Evolutionary conservation across 2,329 filamentous ascomycete genomes (phyloP), one percentile per base, ranked within the genome.

Genomic region (Ascochyta viciae-villosae): DNA sequence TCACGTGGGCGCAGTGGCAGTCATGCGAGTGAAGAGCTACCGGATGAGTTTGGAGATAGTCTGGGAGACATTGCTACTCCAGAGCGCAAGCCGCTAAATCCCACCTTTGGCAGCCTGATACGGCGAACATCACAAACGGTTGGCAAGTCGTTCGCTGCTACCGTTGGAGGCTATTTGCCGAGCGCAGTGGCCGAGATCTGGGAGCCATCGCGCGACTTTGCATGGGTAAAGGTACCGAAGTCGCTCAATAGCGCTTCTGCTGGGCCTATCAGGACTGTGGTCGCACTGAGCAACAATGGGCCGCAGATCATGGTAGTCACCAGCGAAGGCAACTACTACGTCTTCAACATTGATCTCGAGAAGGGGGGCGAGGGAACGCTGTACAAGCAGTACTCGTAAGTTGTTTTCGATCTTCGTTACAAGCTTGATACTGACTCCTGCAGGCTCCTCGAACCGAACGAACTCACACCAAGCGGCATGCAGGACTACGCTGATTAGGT

Each of bases 281-380:
- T 99, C 39, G 94, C 95, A 8, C 96, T 99, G 89, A 96, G 91
- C 73, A 95, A 89, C 70, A 96, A 88, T 72, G 93, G 90, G 24
- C 95, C 95, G 0, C 93, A 98, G 69, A 91, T 99, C 44, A 98
- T 99, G 93, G 91, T 98, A 0, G 93, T 97, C 13, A 99, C 95
- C 0, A 97, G 90, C 66, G 95, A 99, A 73, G 95, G 95, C 9
- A 89, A 89, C 23, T 98, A 97, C 71, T 96, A 95, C 67, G 89
- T 98, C 27, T 99, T 94, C 77, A 94, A 91, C 63, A 92, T 99
- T 50, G 93, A 99, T 74, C 86, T 99, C 81, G 93, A 96, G 66
- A 90, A 91, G 59, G 95, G 95, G 16, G 95, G 95, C 23, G 95
- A 99, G 77, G 95, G 95, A 0, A 91, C 90, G 44, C 78, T 99